Base-by-base conservation (phyloP, 129 eudicot species). In the Pulicaria dysenterica region DNA sequence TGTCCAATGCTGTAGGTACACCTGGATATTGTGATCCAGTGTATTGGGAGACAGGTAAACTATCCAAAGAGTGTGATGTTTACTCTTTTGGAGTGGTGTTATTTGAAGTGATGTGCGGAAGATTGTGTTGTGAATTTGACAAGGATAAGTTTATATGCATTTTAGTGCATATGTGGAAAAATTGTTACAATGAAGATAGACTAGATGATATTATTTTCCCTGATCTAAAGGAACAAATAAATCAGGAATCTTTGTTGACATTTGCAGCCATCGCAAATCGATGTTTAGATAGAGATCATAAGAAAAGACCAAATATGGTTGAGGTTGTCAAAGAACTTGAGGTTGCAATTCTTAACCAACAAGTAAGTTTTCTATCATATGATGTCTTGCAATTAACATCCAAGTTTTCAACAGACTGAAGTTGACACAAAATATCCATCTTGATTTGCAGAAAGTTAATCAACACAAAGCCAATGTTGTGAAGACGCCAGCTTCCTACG, bases 61-160 rank as follows among this genome's bases (percentile, higher is more conserved):
- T 72, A 31, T 72, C 76, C 1, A 72, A 72, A 72, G 76, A 72
- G 67, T 58, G 67, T 7, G 76, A 72, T 5, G 76, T 72, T 9
- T 72, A 72, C 56, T 72, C 76, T 4, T 72, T 72, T 24, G 76
- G 76, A 46, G 76, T 72, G 37, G 76, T 72, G 11, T 44, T 72
- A 45, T 58, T 72, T 1, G 76, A 72, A 58, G 67, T 72, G 31
- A 57, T 72, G 67, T 73, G 60, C 1, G 46, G 77, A 16, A 73
- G 59, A 37, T 36, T 60, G 16, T 73, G 69, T 7, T 60, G 3
- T 10, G 40, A 45, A 9, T 47, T 8, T 15, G 58, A 61, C 47
- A 37, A 59, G 13, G 69, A 0, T 39, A 10, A 16, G 13, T 3
- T 45, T 16, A 39, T 3, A 53, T 3, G 8, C 9, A 59, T 59